phyloP scores from a whole-genome alignment of 371 early-diverging fungal species.

The Dichotomocladium elegans region DNA sequence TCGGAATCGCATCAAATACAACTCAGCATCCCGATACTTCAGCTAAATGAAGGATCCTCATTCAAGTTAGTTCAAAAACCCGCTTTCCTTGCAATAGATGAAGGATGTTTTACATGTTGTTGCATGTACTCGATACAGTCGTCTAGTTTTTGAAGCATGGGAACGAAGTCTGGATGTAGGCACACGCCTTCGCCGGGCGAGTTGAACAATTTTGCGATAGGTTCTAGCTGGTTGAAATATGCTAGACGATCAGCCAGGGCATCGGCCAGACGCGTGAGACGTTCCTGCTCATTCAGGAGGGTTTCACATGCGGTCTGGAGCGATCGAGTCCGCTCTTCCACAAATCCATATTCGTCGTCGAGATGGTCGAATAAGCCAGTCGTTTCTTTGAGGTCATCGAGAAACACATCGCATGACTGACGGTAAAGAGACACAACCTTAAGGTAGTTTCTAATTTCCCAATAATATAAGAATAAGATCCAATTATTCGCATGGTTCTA shows the following conservation, averaged over 20 bases:
- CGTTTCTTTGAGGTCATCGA: conserved; percentile 52
- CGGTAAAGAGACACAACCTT: conserved; percentile 45
- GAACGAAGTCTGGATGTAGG: conserved; percentile 69
- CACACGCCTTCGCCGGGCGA: conserved; percentile 82
- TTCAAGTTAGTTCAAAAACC: neutral
- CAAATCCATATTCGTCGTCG: conserved; percentile 67
- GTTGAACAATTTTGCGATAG: conserved; percentile 72
- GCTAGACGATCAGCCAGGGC: conserved; percentile 58
- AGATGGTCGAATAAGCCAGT: conserved; percentile 53
- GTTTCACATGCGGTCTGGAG: conserved; percentile 78
- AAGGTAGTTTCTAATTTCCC: conserved; percentile 54
- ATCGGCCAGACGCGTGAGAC: conserved; percentile 63
- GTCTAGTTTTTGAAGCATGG: conserved; percentile 74
- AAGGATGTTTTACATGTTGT: conserved; percentile 56
- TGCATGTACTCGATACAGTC: conserved; percentile 77
- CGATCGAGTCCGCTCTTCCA: conserved; percentile 68
- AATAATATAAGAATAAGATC: neutral
- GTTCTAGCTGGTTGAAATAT: conserved; percentile 81
- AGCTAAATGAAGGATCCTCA: too few relatives aligned
- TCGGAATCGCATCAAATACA: conserved; percentile 86
- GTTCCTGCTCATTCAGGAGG: conserved; percentile 68
- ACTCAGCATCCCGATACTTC: conserved; percentile 78
- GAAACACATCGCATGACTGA: conserved; percentile 54
- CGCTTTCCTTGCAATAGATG: neutral
- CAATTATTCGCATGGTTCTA: neutral